phyloP scores from a whole-genome alignment of 805 yeast genomes.

The Soucietia sequanensis region DNA sequence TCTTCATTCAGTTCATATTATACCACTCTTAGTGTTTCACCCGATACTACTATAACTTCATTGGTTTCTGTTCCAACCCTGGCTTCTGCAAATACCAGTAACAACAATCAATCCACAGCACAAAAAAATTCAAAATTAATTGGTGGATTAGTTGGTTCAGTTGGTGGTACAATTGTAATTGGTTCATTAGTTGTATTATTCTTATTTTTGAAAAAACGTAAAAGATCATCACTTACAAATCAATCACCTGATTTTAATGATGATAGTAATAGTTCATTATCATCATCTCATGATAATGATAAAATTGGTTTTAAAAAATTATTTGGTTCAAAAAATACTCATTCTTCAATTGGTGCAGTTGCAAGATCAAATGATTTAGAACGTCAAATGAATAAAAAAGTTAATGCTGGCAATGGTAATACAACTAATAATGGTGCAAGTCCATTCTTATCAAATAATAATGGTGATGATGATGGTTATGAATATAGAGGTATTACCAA shows the following conservation, averaged over 20 bases:
- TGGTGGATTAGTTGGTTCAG: constrained; percentile 46
- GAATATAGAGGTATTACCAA: constrained; percentile 45
- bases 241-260: constrained; percentile 46
- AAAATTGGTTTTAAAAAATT: constrained; percentile 27
- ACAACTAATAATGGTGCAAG: constrained; percentile 6
- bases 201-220: constrained; percentile 32
- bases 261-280: constrained; percentile 18
- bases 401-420: constrained; percentile 11
- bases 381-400: constrained; percentile 17
- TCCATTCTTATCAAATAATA: constrained; percentile 8
- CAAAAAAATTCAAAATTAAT: constrained; percentile 34
- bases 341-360: constrained; percentile 12
- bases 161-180: constrained; percentile 45
- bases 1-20: background rate
- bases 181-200: constrained; percentile 36
- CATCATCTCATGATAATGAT: constrained; percentile 7
- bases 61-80: constrained; percentile 38
- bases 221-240: constrained; percentile 28
- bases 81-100: constrained; percentile 13
- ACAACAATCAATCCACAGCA: constrained; percentile 11
- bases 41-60: constrained; percentile 41
- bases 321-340: constrained; percentile 24
- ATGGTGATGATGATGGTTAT: constrained; percentile 28
- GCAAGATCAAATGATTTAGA: constrained; percentile 27
- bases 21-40: constrained; percentile 7